Conservation (phyloP, 2,329 filamentous ascomycete species). For the Geosmithia flava region DNA sequence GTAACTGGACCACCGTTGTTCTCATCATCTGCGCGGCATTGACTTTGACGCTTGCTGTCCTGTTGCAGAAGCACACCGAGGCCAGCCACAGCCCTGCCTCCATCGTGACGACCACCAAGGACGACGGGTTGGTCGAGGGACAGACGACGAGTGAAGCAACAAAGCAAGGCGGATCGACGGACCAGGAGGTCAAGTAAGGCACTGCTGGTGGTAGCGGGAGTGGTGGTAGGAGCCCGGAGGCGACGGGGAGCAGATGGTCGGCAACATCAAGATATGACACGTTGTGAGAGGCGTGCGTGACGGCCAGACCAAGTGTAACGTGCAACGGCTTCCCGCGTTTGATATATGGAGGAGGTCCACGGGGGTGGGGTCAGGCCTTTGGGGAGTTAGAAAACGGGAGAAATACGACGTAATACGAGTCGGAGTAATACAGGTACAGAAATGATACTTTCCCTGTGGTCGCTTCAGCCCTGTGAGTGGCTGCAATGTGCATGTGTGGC, state of each 20-base stretch:
- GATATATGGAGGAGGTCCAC: too few relatives aligned
- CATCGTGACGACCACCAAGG: not conserved
- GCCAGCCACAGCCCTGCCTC: not conserved
- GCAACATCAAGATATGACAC: too few relatives aligned
- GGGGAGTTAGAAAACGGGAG: too few relatives aligned
- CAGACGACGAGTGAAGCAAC: not conserved
- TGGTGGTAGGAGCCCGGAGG: too few relatives aligned
- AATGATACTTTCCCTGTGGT: not conserved
- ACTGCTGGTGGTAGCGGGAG: too few relatives aligned
- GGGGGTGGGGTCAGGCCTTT: too few relatives aligned
- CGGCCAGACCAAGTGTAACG: too few relatives aligned
- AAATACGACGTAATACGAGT: not conserved
- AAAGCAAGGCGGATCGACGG: not conserved
- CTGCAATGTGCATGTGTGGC: not conserved
- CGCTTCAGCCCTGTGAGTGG: not conserved
- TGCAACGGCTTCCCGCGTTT: too few relatives aligned
- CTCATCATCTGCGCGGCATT: not conserved
- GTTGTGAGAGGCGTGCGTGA: too few relatives aligned
- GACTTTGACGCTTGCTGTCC: not conserved
- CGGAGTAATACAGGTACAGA: not conserved
- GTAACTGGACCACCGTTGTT: not conserved
- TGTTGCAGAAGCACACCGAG: not conserved
- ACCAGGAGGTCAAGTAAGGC: too few relatives aligned
- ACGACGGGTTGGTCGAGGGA: not conserved
- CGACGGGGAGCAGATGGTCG: too few relatives aligned